Evolutionary conservation across 1,284 basidiomycete species (phyloP).

Genomic region (Ceratobasidium sp.): DNA sequence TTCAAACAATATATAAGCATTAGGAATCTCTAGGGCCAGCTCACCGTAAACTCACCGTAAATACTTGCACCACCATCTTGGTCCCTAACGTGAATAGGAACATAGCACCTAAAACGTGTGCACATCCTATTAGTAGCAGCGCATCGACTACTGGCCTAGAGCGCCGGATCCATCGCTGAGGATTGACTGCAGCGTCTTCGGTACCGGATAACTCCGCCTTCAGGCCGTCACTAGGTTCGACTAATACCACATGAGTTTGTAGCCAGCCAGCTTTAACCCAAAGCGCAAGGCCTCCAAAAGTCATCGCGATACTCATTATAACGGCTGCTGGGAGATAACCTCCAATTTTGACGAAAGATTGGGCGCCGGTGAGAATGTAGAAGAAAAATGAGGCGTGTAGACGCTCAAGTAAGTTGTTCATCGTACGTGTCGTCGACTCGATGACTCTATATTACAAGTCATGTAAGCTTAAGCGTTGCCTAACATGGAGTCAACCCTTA

Average conservation of each 20-base stretch:
- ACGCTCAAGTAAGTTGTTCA: slow-evolving; percentile 92
- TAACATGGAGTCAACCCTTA: slow-evolving; percentile 52
- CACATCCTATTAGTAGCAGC: slow-evolving; percentile 61
- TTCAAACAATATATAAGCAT: slow-evolving; percentile 60
- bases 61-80: slow-evolving; percentile 33
- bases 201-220: not conserved
- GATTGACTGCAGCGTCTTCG: slow-evolving; percentile 12
- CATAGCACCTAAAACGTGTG: slow-evolving; percentile 44
- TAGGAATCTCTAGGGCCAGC: slow-evolving; percentile 59
- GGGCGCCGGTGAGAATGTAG: slow-evolving; percentile 81
- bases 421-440: slow-evolving; percentile 87
- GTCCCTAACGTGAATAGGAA: slow-evolving; percentile 36
- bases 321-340: slow-evolving; percentile 88
- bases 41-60: slow-evolving; percentile 43
- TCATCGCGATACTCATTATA: slow-evolving; percentile 81
- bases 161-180: slow-evolving; percentile 51
- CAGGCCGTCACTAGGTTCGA: not conserved
- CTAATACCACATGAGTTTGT: slow-evolving; percentile 50
- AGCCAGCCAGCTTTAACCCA: slow-evolving; percentile 76
- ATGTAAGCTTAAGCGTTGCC: not conserved
- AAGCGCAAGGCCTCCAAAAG: slow-evolving; percentile 77
- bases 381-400: slow-evolving; percentile 97
- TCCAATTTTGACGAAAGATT: slow-evolving; percentile 88
- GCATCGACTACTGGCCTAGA: slow-evolving; percentile 60
- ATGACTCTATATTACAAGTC: slow-evolving; percentile 63